These are phyloP conservation scores for Eimeria sp. DNA, from an alignment of 169 alveolate genomes.

Conservation along the genomic window DNA sequence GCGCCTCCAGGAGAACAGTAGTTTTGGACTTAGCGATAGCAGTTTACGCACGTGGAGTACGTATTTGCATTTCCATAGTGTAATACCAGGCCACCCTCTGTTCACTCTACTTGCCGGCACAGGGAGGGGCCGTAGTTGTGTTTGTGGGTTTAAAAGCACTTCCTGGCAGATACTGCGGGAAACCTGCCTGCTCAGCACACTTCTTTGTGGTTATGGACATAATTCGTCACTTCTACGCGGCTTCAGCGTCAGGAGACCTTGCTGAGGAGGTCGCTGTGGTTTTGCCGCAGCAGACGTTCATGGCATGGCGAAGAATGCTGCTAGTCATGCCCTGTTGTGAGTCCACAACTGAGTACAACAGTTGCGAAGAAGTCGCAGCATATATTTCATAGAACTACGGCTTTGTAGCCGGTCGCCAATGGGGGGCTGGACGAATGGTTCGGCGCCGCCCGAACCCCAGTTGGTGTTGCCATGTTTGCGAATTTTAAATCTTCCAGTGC, in stretches of 20 bases:
- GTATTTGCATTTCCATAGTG: neutral
- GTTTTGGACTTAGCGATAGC: neutral
- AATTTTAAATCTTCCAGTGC: neutral
- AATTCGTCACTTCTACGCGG: neutral
- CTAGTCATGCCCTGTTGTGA: neutral
- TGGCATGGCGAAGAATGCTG: neutral
- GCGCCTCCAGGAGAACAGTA: neutral
- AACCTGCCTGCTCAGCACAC: neutral
- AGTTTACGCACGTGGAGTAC: neutral
- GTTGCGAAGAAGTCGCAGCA: neutral
- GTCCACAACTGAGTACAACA: neutral
- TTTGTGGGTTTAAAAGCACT: neutral
- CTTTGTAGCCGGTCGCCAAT: neutral
- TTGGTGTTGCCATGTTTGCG: neutral
- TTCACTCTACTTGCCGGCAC: neutral
- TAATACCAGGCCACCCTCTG: neutral
- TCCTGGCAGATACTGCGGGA: neutral
- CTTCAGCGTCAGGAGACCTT: neutral
- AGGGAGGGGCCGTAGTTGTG: neutral
- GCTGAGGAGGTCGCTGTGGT: neutral
- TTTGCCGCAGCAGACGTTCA: neutral
- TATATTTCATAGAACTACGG: neutral
- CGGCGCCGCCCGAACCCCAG: neutral
- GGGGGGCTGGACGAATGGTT: neutral
- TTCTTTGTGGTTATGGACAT: neutral